These are phyloP conservation scores for Acidomyces sp. DNA, from an alignment of 495 filamentous ascomycete genomes.

Conservation along the genomic window DNA sequence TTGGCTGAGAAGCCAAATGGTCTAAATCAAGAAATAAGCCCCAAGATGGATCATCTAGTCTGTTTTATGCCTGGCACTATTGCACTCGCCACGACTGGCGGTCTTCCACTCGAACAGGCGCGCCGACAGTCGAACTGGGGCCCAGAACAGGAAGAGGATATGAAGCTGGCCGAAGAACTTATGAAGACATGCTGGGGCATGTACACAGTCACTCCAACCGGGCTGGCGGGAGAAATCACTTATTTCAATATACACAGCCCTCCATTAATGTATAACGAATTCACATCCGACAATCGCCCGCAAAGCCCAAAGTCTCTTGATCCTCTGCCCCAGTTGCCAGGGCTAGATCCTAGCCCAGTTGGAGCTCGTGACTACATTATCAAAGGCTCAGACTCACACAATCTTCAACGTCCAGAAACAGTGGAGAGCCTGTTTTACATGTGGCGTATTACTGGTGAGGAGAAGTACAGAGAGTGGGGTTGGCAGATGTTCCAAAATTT, in stretches of 20 bases:
- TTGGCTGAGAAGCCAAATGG: constrained; percentile 76
- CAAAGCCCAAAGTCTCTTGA: constrained; percentile 3
- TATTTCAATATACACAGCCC: constrained; percentile 66
- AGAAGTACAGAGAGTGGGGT: constrained; percentile 86
- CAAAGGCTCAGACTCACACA: constrained; percentile 65
- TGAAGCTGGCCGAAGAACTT: constrained; percentile 69
- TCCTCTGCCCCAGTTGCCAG: constrained; percentile 1
- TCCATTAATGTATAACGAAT: constrained; percentile 41
- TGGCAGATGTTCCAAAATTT: constrained; percentile 98
- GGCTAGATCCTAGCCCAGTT: constrained; percentile 5
- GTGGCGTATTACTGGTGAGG: constrained; percentile 94
- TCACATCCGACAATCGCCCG: constrained; percentile 21
- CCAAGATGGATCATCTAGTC: constrained; percentile 97
- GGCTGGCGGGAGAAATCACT: constrained; percentile 82
- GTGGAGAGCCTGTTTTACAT: constrained; percentile 93
- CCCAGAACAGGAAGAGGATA: constrained; percentile 68
- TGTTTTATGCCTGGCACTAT: constrained; percentile 98
- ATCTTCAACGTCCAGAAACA: constrained; percentile 92
- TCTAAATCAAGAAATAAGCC: constrained; percentile 46
- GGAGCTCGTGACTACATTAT: constrained; percentile 55
- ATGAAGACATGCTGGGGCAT: constrained; percentile 98
- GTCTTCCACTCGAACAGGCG: constrained; percentile 58
- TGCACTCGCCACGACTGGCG: constrained; percentile 75
- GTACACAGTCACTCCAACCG: constrained; percentile 76
- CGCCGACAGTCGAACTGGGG: constrained; percentile 58